Percentiles rank a stretch among this genome's conserved stretches.
Evolutionary conservation across 768 basidiomycete genomes (phyloP).

Genomic region (Rhizopogon roseolus): DNA sequence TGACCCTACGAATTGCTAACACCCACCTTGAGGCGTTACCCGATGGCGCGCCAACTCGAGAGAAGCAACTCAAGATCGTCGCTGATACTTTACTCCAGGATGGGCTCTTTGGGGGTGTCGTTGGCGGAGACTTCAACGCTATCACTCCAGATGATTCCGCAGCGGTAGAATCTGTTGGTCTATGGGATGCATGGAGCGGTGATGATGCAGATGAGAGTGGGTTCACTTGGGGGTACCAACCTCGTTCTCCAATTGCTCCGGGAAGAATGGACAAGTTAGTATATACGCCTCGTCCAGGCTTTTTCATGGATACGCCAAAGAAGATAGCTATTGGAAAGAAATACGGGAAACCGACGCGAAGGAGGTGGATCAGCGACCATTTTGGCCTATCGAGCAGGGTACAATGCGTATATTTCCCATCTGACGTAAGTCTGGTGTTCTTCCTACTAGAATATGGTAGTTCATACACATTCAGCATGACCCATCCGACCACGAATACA

Average conservation of each 20-base stretch:
- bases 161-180: slow-evolving; percentile 35
- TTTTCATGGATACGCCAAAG: slow-evolving; percentile 42
- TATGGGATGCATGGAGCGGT: slow-evolving; percentile 51
- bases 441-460: neutral
- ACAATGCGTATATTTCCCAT: slow-evolving; percentile 1
- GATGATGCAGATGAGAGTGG: slow-evolving; percentile 34
- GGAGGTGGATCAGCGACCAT: slow-evolving; percentile 55
- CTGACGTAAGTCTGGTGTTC: neutral
- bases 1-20: slow-evolving; percentile 51
- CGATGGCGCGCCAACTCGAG: slow-evolving; percentile 31
- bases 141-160: slow-evolving; percentile 37
- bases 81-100: slow-evolving; percentile 38
- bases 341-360: slow-evolving; percentile 23
- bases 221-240: slow-evolving; percentile 63
- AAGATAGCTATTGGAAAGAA: slow-evolving; percentile 48
- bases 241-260: slow-evolving; percentile 34
- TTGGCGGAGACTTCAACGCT: slow-evolving; percentile 63
- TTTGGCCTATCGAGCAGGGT: slow-evolving; percentile 42
- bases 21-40: slow-evolving; percentile 62
- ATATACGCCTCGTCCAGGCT: slow-evolving; percentile 40
- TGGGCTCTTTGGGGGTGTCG: slow-evolving; percentile 43
- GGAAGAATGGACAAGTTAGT: slow-evolving; percentile 57
- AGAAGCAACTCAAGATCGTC: slow-evolving; percentile 44
- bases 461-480: neutral
- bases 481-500: neutral